A percentile compares a stretch with the other conserved stretches of the same genome.
phyloP scores from a whole-genome alignment of 2,329 filamentous ascomycete species.

The Botrytis galanthina region DNA sequence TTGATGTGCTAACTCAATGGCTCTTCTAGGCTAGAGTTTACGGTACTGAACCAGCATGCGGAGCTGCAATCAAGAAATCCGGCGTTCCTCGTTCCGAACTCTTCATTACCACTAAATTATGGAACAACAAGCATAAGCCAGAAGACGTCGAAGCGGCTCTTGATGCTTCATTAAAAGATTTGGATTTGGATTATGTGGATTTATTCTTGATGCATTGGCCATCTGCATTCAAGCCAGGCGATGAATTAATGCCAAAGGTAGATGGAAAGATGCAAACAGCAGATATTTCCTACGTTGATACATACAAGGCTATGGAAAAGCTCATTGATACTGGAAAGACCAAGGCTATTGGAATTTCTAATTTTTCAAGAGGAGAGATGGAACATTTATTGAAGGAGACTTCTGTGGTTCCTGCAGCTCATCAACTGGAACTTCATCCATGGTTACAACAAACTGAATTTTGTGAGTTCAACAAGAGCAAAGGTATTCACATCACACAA shows the following conservation, averaged over 20 bases:
- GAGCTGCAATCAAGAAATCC: slow-evolving; percentile 59
- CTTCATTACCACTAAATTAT: slow-evolving; percentile 67
- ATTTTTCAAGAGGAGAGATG: slow-evolving; percentile 41
- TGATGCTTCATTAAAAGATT: slow-evolving; percentile 67
- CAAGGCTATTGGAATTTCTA: slow-evolving; percentile 47
- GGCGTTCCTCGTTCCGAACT: slow-evolving; percentile 64
- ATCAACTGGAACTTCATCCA: slow-evolving; percentile 62
- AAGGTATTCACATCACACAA: slow-evolving; percentile 53
- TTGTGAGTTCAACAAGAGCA: slow-evolving; percentile 49
- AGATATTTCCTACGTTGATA: slow-evolving; percentile 61
- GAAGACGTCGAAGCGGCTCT: slow-evolving; percentile 57
- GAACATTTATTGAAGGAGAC: slow-evolving; percentile 42
- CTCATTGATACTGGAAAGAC: slow-evolving; percentile 59
- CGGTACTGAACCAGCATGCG: slow-evolving; percentile 75
- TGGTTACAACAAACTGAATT: slow-evolving; percentile 54
- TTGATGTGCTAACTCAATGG: slow-evolving; percentile 45
- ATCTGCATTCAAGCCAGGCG: slow-evolving; percentile 73
- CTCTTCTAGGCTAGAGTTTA: slow-evolving; percentile 77
- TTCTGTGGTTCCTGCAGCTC: slow-evolving; percentile 51
- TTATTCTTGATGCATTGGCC: slow-evolving; percentile 84
- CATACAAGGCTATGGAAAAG: slow-evolving; percentile 75
- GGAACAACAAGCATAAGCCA: slow-evolving; percentile 72
- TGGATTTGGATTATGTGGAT: slow-evolving; percentile 80
- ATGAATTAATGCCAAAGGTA: slow-evolving; percentile 32
- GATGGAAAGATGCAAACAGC: slow-evolving; percentile 40